phyloP scores from a whole-genome alignment of 164 flowering plant species.

The Taxillus chinensis region DNA sequence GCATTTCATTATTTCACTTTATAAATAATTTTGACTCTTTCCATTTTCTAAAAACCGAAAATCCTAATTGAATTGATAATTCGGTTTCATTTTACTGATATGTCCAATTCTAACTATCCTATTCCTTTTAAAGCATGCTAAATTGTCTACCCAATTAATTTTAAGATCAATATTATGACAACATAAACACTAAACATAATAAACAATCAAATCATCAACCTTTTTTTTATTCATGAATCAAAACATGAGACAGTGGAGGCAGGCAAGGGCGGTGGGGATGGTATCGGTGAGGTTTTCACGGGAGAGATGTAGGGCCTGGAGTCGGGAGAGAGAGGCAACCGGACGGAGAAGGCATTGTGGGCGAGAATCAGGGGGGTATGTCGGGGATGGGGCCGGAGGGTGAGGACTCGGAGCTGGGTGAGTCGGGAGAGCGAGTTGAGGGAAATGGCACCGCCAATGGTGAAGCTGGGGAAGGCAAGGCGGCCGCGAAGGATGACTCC shows the following conservation, averaged over 20 bases:
- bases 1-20: too few relatives aligned
- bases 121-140: too few relatives aligned
- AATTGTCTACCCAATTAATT: too few relatives aligned
- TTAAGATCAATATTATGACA: too few relatives aligned
- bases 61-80: too few relatives aligned
- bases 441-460: constrained; percentile 24
- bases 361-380: constrained; percentile 22
- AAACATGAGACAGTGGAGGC: constrained; percentile 17
- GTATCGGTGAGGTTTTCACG: constrained; percentile 20
- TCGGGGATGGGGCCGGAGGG: constrained; percentile 29
- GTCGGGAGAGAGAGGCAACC: constrained; percentile 22
- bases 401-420: constrained; percentile 39
- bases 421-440: constrained; percentile 26
- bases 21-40: too few relatives aligned
- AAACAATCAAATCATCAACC: too few relatives aligned
- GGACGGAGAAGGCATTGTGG: constrained; percentile 24
- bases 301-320: constrained; percentile 20
- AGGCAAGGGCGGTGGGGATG: constrained; percentile 14
- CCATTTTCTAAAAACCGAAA: too few relatives aligned
- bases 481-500: constrained; percentile 32
- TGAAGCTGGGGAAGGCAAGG: constrained; percentile 12
- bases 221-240: too few relatives aligned
- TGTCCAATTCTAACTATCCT: too few relatives aligned
- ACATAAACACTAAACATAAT: too few relatives aligned
- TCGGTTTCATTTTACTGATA: too few relatives aligned